Conservation (phyloP, 805 yeast species). For the Candida mattraensis region DNA sequence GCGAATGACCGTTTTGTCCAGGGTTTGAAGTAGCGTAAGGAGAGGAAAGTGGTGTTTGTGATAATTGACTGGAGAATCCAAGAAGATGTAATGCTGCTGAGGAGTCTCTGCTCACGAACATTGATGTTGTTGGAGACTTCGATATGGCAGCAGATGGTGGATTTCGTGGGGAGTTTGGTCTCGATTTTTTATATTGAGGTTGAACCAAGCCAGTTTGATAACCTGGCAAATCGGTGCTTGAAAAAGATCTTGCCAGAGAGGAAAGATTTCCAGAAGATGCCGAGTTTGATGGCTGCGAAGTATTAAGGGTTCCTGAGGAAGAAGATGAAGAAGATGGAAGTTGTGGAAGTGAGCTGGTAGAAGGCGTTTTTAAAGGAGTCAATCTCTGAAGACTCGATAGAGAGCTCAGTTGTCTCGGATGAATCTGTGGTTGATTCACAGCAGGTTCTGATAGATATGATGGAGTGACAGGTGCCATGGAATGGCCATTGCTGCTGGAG, state of each 20-base stretch:
- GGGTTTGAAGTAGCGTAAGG: constrained; percentile 5
- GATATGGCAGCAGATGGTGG: constrained; percentile 20
- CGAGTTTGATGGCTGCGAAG: constrained; percentile 8
- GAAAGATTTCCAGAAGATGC: constrained; percentile 12
- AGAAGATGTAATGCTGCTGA: constrained; percentile 32
- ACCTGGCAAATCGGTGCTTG: constrained; percentile 42
- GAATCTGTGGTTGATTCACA: constrained; percentile 14
- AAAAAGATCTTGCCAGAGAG: constrained; percentile 30
- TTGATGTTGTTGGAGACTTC: constrained; percentile 27
- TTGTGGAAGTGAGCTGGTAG: constrained; percentile 19
- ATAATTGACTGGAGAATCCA: constrained; percentile 24
- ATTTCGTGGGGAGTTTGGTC: constrained; percentile 49
- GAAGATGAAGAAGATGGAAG: constrained; percentile 9
- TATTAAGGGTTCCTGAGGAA: constrained; percentile 8
- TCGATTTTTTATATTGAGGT: constrained; percentile 45
- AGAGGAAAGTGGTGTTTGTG: constrained; percentile 8
- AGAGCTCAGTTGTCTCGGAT: constrained; percentile 33
- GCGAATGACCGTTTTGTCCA: constrained; percentile 3
- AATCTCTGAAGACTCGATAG: constrained; percentile 45
- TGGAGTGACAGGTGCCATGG: constrained; percentile 30
- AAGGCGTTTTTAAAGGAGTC: constrained; percentile 37
- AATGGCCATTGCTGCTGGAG: constrained; percentile 31
- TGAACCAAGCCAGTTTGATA: constrained; percentile 23
- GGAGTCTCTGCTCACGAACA: constrained; percentile 24
- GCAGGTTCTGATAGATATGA: too few relatives aligned